Evolutionary conservation across 345 rosid genomes (phyloP), one percentile per base, ranked within the genome.

Genomic region (Triadica sebifera): DNA sequence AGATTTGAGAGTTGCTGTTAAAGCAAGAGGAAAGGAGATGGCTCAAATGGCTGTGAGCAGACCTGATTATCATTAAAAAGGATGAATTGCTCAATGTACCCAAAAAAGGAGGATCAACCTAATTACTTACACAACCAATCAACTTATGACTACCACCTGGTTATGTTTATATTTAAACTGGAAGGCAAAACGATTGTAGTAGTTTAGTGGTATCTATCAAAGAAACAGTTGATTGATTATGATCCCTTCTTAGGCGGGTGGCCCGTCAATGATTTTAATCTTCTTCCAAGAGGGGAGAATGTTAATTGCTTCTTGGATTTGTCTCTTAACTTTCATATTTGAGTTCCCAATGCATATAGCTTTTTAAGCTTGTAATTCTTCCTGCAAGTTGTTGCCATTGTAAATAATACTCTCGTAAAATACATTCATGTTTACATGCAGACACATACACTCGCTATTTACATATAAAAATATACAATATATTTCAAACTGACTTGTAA

Each of bases 51-150:
- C 60, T 73, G 59, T 76, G 53, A 63, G 60, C 62, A 76, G 77
- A 79, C 64, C 71, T 63, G 65, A 78, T 79, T 57, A 67, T 78
- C 9, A 43, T 24, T 80, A 74, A 41, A 72, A 73, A 49, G 58
- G 67, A 52, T 73, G 15, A 46, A 24, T 74, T 43, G 45, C 56
- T 57, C 47, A n/a, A n/a, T n/a, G n/a, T n/a, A n/a, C n/a, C n/a
- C n/a, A n/a, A n/a, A n/a, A n/a, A n/a, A n/a, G n/a, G n/a, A n/a
- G n/a, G n/a, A n/a, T n/a, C n/a, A n/a, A 22, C 64, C 4, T 17
- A 41, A 68, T 77, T n/a, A 37, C 22, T 72, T 55, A 62, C 15
- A 69, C 75, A 75, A 63, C 19, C 51, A n/a, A 79, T 67, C 65
- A 59, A 80, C 79, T 74, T 34, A 41, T 80, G 71, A 68, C 70